Evolutionary conservation across 306 rosid species (phyloP).

Genomic region (Quercus glauca): DNA sequence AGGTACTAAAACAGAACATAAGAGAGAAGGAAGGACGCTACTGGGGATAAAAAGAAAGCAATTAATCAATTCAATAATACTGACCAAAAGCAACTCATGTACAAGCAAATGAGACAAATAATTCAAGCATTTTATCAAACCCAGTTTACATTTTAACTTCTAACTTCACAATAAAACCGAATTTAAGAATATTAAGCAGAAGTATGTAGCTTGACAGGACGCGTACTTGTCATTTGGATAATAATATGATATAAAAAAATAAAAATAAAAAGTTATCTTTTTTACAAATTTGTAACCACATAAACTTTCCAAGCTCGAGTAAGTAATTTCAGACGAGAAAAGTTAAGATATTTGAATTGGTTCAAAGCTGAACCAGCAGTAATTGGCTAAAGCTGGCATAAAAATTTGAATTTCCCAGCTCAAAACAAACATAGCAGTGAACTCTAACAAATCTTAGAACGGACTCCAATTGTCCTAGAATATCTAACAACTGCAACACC

Average conservation of each 20-base stretch:
- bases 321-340: background rate
- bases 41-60: background rate
- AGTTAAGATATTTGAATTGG: background rate
- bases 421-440: no score
- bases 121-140: no score
- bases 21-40: background rate
- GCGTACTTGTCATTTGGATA: no score
- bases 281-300: background rate
- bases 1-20: background rate
- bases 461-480: background rate
- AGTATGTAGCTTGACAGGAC: no score
- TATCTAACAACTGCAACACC: background rate
- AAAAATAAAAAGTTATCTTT: background rate
- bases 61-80: background rate
- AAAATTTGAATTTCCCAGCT: background rate
- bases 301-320: no score
- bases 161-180: no score
- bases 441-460: no score
- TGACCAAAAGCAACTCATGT: background rate
- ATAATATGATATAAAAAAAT: no score
- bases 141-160: no score
- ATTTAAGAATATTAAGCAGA: no score
- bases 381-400: background rate
- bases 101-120: background rate
- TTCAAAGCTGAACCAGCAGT: background rate